A percentile compares a stretch with the other conserved stretches of the same genome.
These are phyloP conservation scores for Neurospora hispaniola DNA, from an alignment of 495 filamentous ascomycete species.

Conservation along the genomic window DNA sequence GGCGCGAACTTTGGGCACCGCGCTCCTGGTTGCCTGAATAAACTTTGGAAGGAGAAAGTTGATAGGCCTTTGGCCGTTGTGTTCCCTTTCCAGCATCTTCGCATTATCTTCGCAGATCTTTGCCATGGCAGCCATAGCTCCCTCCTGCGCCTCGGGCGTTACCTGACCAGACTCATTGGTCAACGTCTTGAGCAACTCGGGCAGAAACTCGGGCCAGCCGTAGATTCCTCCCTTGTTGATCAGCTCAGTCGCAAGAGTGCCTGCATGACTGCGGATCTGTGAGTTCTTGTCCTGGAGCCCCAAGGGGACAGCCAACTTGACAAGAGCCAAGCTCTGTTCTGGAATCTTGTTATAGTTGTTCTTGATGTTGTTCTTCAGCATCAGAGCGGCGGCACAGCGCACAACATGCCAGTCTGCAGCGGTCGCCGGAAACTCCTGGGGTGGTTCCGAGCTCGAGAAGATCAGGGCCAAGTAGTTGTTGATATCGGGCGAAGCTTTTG, in stretches of 20 bases:
- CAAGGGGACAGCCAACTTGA: constrained; percentile 65
- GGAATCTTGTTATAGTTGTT: constrained; percentile 60
- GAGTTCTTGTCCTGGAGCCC: constrained; percentile 70
- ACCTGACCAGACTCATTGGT: constrained; percentile 59
- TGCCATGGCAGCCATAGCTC: constrained; percentile 80
- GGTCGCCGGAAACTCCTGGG: constrained; percentile 46
- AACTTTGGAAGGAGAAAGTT: constrained; percentile 86
- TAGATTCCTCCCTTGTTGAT: constrained; percentile 74
- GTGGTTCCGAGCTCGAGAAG: constrained; percentile 58
- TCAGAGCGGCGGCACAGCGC: constrained; percentile 76
- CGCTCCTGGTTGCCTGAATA: constrained; percentile 69
- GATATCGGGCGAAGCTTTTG: constrained; percentile 83
- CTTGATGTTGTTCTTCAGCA: constrained; percentile 89
- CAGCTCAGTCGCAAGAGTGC: constrained; percentile 93
- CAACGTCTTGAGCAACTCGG: constrained; percentile 66
- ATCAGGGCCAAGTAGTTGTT: constrained; percentile 94
- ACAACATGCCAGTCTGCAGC: constrained; percentile 56
- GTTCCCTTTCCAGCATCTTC: constrained; percentile 73
- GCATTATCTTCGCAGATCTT: constrained; percentile 98
- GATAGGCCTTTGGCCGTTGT: constrained; percentile 75
- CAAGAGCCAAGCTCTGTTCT: constrained; percentile 55
- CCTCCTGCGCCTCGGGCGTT: constrained; percentile 67
- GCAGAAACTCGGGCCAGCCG: constrained; percentile 83
- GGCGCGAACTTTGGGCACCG: constrained; percentile 62
- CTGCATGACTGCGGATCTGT: constrained; percentile 80